Percentiles rank a stretch among this genome's conserved stretches.
These are phyloP conservation scores for Trypanosoma cruzi DNA, from an alignment of 208 protist genomes.

Conservation along the genomic window DNA sequence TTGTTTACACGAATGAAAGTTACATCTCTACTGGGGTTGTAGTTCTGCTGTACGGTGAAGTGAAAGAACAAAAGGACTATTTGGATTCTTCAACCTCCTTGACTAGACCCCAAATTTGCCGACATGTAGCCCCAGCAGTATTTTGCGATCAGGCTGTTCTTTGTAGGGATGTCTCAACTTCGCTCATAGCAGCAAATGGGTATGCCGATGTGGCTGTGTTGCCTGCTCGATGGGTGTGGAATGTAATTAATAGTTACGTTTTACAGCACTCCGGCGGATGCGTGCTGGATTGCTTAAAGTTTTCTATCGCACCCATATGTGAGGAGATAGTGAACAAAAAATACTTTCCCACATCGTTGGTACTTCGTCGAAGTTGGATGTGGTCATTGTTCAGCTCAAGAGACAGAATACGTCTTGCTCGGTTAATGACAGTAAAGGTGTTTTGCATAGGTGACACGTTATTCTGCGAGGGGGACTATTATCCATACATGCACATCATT, in stretches of 20 bases:
- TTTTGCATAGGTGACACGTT: constrained; percentile 77
- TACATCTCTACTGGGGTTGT: constrained; percentile 80
- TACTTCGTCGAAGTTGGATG: constrained; percentile 87
- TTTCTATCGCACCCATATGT: constrained; percentile 56
- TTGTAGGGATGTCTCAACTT: constrained; percentile 72
- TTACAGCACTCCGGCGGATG: constrained; percentile 35
- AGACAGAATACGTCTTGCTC: constrained; percentile 77
- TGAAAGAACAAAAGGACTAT: constrained; percentile 35
- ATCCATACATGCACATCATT: constrained; percentile 82
- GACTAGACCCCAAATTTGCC: constrained; percentile 6
- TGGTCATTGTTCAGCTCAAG: constrained; percentile 71
- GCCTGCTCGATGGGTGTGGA: constrained; percentile 82
- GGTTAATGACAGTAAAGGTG: constrained; percentile 69
- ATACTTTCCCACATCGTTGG: constrained; percentile 73
- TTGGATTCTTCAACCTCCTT: not conserved
- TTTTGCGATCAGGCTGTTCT: constrained; percentile 74
- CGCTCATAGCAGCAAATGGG: constrained; percentile 45
- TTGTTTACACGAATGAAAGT: constrained; percentile 81
- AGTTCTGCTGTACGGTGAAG: constrained; percentile 78
- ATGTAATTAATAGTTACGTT: constrained; percentile 56
- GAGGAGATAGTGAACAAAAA: constrained; percentile 55
- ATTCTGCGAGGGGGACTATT: constrained; percentile 61
- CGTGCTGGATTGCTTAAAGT: constrained; percentile 55
- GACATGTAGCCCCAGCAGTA: constrained; percentile 52
- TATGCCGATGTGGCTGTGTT: constrained; percentile 77